Evolutionary conservation across 306 rosid genomes (phyloP).

Genomic region (Luffa acutangula): DNA sequence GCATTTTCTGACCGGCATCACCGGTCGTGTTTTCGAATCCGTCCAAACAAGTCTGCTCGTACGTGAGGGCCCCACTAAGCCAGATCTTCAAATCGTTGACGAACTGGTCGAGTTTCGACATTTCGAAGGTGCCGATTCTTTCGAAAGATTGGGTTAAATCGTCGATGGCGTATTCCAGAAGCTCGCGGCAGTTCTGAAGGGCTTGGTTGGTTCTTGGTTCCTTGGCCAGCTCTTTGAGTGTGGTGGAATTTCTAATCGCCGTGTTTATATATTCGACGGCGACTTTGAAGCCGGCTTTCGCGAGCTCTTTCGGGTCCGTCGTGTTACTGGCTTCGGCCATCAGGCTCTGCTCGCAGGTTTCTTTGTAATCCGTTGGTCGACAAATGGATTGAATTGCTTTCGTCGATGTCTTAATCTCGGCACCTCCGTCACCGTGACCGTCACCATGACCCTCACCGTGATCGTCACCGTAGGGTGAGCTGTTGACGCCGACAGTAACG

Average conservation of each 20-base stretch:
- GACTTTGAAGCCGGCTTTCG: constrained; percentile 14
- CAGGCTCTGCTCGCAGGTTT: constrained; percentile 27
- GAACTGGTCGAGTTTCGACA: constrained; percentile 14
- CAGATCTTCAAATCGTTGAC: constrained; percentile 33
- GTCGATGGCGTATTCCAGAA: constrained; percentile 30
- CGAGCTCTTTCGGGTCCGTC: constrained; percentile 16
- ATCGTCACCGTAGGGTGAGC: neutral
- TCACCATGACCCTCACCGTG: neutral
- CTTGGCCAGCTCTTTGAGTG: constrained; percentile 17
- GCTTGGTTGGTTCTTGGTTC: constrained; percentile 43
- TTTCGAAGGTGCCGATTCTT: constrained; percentile 19
- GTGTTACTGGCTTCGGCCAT: neutral
- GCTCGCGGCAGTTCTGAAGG: constrained; percentile 28
- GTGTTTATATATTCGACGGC: neutral
- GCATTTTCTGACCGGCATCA: constrained; percentile 28
- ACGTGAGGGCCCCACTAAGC: constrained; percentile 32
- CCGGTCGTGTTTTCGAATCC: constrained; percentile 30
- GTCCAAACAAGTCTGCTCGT: constrained; percentile 38
- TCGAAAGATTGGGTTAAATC: constrained; percentile 19
- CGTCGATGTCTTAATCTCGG: neutral
- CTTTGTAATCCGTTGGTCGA: constrained; percentile 28
- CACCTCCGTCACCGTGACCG: neutral
- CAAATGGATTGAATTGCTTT: constrained; percentile 24
- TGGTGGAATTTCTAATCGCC: constrained; percentile 17
- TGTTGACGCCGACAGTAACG: constrained; percentile 30